These are phyloP conservation scores for Botrytis galanthina DNA, from an alignment of 2,329 filamentous ascomycete species.

Conservation along the genomic window DNA sequence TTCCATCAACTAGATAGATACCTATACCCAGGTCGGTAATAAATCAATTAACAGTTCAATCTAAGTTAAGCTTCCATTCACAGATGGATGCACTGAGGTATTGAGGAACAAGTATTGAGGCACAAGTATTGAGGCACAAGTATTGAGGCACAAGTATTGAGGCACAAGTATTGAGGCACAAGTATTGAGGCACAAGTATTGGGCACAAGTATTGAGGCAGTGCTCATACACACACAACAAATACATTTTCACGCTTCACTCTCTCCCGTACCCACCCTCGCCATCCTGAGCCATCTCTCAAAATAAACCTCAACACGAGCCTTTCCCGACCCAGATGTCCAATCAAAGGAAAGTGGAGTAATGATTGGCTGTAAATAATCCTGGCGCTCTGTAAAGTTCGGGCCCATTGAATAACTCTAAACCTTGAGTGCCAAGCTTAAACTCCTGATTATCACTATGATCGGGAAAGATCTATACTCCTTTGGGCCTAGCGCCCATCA, in stretches of 20 bases:
- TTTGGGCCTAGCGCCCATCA: neutral
- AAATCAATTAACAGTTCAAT: neutral
- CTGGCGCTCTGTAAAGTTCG: neutral
- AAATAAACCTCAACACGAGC: constrained; percentile 15
- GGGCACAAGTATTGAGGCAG: too few species aligned
- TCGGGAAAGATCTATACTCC: neutral
- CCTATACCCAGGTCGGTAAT: too few species aligned
- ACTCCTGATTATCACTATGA: constrained; percentile 6
- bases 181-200: too few species aligned
- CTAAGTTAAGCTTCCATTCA: neutral
- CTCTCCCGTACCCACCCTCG: neutral
- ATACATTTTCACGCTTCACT: neutral
- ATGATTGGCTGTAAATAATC: neutral
- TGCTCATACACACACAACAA: too few species aligned
- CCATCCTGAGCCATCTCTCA: neutral
- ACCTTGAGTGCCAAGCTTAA: constrained; percentile 12
- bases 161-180: too few species aligned
- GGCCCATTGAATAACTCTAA: constrained; percentile 5
- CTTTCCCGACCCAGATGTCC: neutral
- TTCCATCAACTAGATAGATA: too few species aligned
- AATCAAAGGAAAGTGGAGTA: neutral
- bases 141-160: too few species aligned
- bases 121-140: too few species aligned
- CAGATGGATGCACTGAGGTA: neutral
- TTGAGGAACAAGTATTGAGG: too few species aligned